A percentile compares a stretch with the other conserved stretches of the same genome.
Conservation (phyloP, 2,329 filamentous ascomycete species). For the Clarireedia sp. region DNA sequence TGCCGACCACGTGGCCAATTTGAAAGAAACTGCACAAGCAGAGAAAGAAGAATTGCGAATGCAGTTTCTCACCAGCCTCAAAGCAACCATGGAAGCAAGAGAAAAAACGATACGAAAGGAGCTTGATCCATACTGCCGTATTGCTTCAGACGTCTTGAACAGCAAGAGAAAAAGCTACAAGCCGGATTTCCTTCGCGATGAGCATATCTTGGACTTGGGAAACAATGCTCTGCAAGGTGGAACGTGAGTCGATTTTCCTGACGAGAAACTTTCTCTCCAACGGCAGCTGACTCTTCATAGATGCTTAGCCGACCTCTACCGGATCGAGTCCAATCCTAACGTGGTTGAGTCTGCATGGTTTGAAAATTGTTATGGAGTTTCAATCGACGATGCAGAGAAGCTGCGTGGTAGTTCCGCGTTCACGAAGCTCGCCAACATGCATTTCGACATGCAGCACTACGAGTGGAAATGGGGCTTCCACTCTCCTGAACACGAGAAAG, state of each 20-base stretch:
- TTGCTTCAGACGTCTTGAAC: background rate
- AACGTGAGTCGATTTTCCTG: background rate
- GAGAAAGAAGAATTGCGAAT: too few relatives aligned
- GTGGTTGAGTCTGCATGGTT: background rate
- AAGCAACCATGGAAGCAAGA: too few relatives aligned
- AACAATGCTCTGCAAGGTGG: background rate
- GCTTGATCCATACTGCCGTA: too few relatives aligned
- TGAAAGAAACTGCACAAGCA: too few relatives aligned
- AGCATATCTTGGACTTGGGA: background rate
- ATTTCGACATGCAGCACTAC: background rate
- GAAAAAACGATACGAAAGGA: too few relatives aligned
- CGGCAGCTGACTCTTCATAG: background rate
- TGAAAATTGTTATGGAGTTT: background rate
- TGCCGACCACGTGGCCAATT: too few relatives aligned
- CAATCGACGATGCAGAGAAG: background rate
- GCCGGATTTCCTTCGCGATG: background rate
- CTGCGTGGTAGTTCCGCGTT: background rate
- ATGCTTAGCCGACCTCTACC: background rate
- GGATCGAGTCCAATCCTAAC: background rate
- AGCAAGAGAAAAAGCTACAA: background rate
- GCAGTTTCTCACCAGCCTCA: too few relatives aligned
- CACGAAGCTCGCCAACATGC: background rate
- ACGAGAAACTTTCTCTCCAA: background rate
- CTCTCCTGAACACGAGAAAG: too few relatives aligned
- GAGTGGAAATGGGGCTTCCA: too few relatives aligned